Base-by-base conservation (phyloP, 164 flowering plant species). In the Piper betle region DNA sequence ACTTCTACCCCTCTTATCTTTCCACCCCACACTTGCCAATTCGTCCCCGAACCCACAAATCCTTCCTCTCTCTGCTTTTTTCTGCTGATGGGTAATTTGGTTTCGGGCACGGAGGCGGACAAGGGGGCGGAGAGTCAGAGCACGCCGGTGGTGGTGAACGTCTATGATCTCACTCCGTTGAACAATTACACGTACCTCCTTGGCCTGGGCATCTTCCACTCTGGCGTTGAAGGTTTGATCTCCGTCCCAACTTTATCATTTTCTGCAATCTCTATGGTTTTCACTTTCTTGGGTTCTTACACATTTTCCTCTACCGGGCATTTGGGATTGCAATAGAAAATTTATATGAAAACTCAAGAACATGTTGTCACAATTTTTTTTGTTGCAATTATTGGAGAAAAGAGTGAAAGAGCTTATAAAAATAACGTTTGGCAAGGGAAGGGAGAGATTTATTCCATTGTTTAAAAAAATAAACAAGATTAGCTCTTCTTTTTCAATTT, bases 81-180 rank as follows among this genome's bases (percentile, higher is more conserved):
- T 9, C 52, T 52, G 13, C 6, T 55, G 39, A 63, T 63, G 66
- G 66, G 66, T 59, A 17, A 17, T 43, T 11, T 16, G 8, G 56
- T 63, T 1, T 63, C 80, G 12, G 60, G 57, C 64, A 64, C 82
- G 0, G 53, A 58, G 71, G 59, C 74, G 8, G 72, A 58, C 15
- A 66, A 57, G 37, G 65, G 17, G 5, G 69, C 66, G 8, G 59
- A 17, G 37, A 68, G 56, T 50, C 42, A 20, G 38, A 70, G 67
- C 53, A 77, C 79, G 48, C 81, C 70, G 62, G 83, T 88, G 64
- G 55, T 77, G 12, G 59, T 88, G 78, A 86, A 88, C 59, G 79
- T 88, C 17, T 88, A 88, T 66, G 96, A 88, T 74, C 86, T 88
- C 62, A 85, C 89, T 16, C 86, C 92, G 53, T 9, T 79, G 63